Evolutionary conservation across 1,284 basidiomycete species (phyloP), one percentile per base, ranked within the genome.

Genomic region (Trametes polyzona): DNA sequence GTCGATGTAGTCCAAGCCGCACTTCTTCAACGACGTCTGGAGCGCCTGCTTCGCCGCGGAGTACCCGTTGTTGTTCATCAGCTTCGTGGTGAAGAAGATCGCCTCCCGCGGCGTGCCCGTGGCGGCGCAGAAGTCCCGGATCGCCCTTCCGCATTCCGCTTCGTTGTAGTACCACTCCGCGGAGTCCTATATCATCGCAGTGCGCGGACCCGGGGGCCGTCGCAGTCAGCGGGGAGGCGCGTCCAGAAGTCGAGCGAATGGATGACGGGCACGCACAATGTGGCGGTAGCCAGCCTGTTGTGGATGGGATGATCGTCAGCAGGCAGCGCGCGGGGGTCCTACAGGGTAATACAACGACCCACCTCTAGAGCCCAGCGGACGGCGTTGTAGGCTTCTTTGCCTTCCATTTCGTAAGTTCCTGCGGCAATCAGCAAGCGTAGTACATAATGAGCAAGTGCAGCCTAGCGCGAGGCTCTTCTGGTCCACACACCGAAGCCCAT

Each of bases 151-250:
- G 55, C 81, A 83, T 59, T 84, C 80, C 37, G 70, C 74, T 68
- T 91, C 88, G 70, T 90, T 90, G 66, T 86, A 80, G 67, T 89
- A 90, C 87, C 87, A 87, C 57, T 74, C 77, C 35, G 82, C 80
- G 24, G 80, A 81, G 69, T 84, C 83, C 81, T 83, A 57, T 19
- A 44, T n/a, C n/a, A n/a, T n/a, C n/a, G n/a, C 57, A 52, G 19
- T 6, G 47, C 16, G 32, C 47, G 47, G 53, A 26, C 21, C 55
- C 49, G 27, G 37, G 43, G n/a, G 32, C 37, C 32, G 37, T 52
- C 37, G 46, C 23, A 35, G 14, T 47, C 44, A 33, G 30, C 27
- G 26, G 30, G 37, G 44, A 54, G 47, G 44, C 29, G 36, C 52
- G 29, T n/a, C 23, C 29, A n/a, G 35, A 27, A 26, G 7, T 44